A percentile compares a stretch with the other conserved stretches of the same genome.
These are phyloP conservation scores for Cystofilobasidium ferigula DNA, from an alignment of 768 basidiomycete species.

Conservation along the genomic window DNA sequence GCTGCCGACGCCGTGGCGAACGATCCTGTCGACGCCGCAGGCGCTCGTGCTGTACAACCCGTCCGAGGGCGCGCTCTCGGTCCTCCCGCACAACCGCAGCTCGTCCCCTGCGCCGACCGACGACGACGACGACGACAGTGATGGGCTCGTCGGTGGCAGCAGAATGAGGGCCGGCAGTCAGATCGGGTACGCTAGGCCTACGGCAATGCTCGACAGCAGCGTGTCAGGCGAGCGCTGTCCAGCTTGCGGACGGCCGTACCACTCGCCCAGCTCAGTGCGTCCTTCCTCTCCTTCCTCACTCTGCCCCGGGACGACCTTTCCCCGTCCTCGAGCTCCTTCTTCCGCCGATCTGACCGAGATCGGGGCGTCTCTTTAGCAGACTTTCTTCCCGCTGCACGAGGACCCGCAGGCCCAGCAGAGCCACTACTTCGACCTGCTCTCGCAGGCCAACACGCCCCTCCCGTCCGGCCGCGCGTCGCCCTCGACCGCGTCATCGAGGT, in stretches of 20 bases:
- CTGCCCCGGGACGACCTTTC: not conserved
- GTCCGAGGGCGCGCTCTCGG: constrained; percentile 67
- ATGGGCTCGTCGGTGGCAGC: no score
- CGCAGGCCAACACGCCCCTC: constrained; percentile 20
- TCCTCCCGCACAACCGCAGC: constrained; percentile 37
- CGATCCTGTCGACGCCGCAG: not conserved
- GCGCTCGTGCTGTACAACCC: constrained; percentile 78
- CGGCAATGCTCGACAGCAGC: no score
- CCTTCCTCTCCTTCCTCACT: not conserved
- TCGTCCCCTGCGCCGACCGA: not conserved
- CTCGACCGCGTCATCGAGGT: not conserved
- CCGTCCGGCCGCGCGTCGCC: not conserved
- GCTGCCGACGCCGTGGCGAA: not conserved
- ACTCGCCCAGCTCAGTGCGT: not conserved
- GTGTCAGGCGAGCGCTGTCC: not conserved
- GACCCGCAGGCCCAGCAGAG: not conserved
- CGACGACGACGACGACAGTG: not conserved
- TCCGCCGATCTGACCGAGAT: not conserved
- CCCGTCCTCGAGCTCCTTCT: not conserved
- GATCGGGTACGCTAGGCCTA: no score
- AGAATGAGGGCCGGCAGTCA: no score
- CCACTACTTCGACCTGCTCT: constrained; percentile 23
- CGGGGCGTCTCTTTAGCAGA: not conserved
- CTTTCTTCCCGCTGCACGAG: not conserved
- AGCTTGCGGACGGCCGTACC: not conserved